Evolutionary conservation across 2,329 filamentous ascomycete genomes (phyloP), one percentile per base, ranked within the genome.

Genomic region (Ophiostoma sp.): DNA sequence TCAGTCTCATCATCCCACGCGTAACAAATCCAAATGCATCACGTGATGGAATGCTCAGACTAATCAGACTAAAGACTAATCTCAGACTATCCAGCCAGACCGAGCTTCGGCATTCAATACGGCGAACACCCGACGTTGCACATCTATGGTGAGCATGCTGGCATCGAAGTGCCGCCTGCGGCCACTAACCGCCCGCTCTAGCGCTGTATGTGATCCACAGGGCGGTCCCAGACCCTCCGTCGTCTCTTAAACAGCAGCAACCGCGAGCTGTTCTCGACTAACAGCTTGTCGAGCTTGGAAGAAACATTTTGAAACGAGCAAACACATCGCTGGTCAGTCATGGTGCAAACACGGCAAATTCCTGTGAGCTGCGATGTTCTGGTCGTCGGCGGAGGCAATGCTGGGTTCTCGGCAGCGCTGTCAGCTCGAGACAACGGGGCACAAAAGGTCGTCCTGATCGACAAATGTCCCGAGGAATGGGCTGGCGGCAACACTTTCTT

Each of bases 401-500:
- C 89, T 20, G 89, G 88, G 17, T 86, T 89, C 77, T 83, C 80
- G 13, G 83, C 88, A 3, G 87, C 87, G 10, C 80, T 85, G 8
- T 84, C 86, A 0, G 87, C 88, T 2, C 80, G 81, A 1, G 77
- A 87, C 72, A 74, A 79, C 67, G 81, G 83, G 5, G 80, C 80
- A 2, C 69, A 75, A 0, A 74, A 76, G 0, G 83, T 89, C 3
- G 75, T 88, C 0, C 76, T 90, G 17, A 81, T 90, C 69, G 88
- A 90, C 74, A 88, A 87, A 76, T 84, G 83, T 60, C 86, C 87
- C 0, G 75, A 82, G 69, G 77, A 81, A 5, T 89, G 86, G 84
- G 85, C 83, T 0, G 88, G 88, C 15, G 88, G 88, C 0, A 90
- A 90, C 75, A 82, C 83, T 0, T 89, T 84, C 75, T 90, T 89